Conservation (phyloP, 768 basidiomycete genomes). For the Tephrocybe sp. region DNA sequence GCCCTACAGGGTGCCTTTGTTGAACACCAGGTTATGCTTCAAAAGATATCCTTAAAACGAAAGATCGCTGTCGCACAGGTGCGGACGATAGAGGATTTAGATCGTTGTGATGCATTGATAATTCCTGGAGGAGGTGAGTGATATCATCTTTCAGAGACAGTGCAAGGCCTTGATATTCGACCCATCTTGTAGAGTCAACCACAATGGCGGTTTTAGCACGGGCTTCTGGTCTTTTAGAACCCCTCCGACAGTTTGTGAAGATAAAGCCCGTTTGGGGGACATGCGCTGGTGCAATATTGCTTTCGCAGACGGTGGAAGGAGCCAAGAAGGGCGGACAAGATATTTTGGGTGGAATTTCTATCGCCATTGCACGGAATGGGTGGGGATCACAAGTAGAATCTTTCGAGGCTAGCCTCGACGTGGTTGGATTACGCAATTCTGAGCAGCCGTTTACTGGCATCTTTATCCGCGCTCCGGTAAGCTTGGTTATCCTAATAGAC, state of each 20-base stretch:
- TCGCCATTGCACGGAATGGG: constrained; percentile 83
- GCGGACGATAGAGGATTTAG: constrained; percentile 72
- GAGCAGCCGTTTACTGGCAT: constrained; percentile 70
- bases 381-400: constrained; percentile 96
- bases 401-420: constrained; percentile 75
- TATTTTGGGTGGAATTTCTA: constrained; percentile 73
- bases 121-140: constrained; percentile 86
- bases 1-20: constrained; percentile 93
- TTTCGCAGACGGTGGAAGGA: constrained; percentile 70
- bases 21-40: constrained; percentile 76
- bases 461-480: constrained; percentile 92
- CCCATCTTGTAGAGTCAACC: constrained; percentile 67
- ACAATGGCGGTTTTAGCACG: constrained; percentile 81
- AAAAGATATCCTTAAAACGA: constrained; percentile 47
- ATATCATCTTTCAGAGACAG: not conserved
- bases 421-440: constrained; percentile 60
- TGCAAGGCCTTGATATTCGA: not conserved
- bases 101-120: constrained; percentile 76
- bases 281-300: constrained; percentile 91
- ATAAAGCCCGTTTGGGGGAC: constrained; percentile 89
- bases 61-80: constrained; percentile 56
- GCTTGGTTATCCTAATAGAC: constrained; percentile 20
- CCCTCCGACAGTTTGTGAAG: constrained; percentile 69
- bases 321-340: constrained; percentile 89
- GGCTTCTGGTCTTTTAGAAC: constrained; percentile 75